Base-by-base conservation (phyloP, 352 stramenopile genomes). In the Globisporangium splendens region DNA sequence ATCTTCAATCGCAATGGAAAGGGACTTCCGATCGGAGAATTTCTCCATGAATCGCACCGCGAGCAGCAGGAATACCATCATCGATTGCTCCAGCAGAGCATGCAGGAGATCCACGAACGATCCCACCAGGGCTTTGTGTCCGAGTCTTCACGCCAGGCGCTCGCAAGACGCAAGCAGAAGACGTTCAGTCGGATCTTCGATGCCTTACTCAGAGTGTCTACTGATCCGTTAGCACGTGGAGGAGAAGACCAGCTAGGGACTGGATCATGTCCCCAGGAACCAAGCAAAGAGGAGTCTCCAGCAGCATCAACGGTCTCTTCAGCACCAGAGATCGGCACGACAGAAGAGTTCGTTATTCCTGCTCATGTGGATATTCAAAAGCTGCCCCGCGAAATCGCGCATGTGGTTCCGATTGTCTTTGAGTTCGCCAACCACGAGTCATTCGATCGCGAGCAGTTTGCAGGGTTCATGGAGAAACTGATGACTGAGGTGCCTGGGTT, bases 1-100 rank as follows among this genome's bases (percentile, higher is more conserved):
- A 72, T 75, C 1, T 91, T 93, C 51, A 76, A 75, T 44, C 77
- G 83, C 52, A 91, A 93, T 46, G 83, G 89, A 48, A 74, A 79
- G 21, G 70, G 70, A 0, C 60, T 93, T 0, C 80, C 80, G 12
- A 93, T 93, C 52, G 83, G 83, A 24, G 79, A 90, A 11, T 93
- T 90, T 56, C 69, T 93, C 35, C 73, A 89, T 61, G 71, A 80
- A 52, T 69, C 75, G 21, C 80, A 88, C 44, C 72, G 63, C 18
- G 80, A 93, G 24, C 75, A 89, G 47, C 72, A 76, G 15, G 75
- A 85, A 46, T 84, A 88, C 18, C 72, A 86, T 18, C 75, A 76
- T 0, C 65, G 59, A 4, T 57, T 87, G 44, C 68, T 66, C 8
- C 71, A 86, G 14, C 72, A 79, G 41, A 64, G 86, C 17, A 54